Base-by-base conservation (phyloP, 305 asterid genomes). In the Solanum hybrid region DNA sequence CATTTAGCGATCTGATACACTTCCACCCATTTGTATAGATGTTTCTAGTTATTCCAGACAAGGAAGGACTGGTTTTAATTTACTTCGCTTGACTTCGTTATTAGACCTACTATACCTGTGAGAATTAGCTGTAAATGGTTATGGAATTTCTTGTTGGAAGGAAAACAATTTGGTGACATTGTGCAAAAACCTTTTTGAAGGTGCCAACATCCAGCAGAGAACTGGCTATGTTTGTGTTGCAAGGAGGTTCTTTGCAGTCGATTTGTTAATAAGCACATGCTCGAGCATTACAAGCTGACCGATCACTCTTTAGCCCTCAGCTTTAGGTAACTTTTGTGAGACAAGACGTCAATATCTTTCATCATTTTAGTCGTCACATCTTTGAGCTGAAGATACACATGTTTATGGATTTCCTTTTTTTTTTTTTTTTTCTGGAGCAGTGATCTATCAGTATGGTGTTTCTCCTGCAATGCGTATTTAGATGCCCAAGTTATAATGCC, bases 381-480 rank as follows among this genome's bases (percentile, higher is more conserved):
- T 4, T 75, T 14, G 85, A 81, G 27, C 71, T 27, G 31, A 27
- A 82, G 38, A 82, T 42, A 3, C 64, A 51, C 38, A 6, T 45
- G 22, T 45, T 82, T 31, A 37, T 89, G 38, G 69, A 60, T 15
- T 60, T 66, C 73, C 10, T 72, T 56, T 24, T 35, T 5, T 72
- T 85, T 56, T 56, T n/a, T 42, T 84, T 56, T 51, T 34, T 34
- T 34, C 26, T 60, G 71, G 75, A 85, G 89, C 95, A 96, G 98
- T 81, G 98, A 96, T 90, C 94, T 96, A 37, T 96, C 99, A 1
- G 98, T 97, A 78, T 97, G 99, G 99, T 97, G 99, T 87, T 97
- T 96, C 94, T 89, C 93, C 22, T 97, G 99, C 56, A 95, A 97
- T 88, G 95, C 98, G 12, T 97, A 96, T 88, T 95, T 97, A 45